phyloP scores from a whole-genome alignment of 1,139 yeast species.

The Geotrichum histeridarum region DNA sequence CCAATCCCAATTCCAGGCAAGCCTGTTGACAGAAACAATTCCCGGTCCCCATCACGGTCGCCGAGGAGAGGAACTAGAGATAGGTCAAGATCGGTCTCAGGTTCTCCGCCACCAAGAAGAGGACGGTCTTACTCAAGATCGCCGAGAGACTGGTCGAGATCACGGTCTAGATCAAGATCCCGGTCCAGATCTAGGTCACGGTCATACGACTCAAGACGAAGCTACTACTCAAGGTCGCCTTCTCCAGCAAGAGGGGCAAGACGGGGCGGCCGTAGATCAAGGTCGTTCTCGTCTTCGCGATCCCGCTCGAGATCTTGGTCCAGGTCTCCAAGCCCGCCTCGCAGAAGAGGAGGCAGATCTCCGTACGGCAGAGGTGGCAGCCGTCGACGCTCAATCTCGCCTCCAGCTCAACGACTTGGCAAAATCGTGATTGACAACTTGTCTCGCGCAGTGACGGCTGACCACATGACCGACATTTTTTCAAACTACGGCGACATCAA shows the following conservation, averaged over 20 bases:
- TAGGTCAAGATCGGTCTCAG: too few relatives aligned
- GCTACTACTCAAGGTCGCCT: conserved; percentile 4
- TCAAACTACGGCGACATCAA: conserved; percentile 28
- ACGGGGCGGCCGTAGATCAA: not conserved
- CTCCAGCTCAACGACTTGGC: conserved; percentile 12
- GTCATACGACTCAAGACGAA: not conserved
- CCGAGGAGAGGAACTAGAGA: conserved; percentile 3
- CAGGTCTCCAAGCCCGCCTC: conserved; percentile 15
- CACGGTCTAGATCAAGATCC: conserved; percentile 22
- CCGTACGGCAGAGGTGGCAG: not conserved
- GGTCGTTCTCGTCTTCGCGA: conserved; percentile 16
- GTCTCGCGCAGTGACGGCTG: conserved; percentile 21
- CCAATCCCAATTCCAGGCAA: conserved; percentile 9
- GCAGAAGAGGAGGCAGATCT: conserved; percentile 1
- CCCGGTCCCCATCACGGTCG: conserved; percentile 19
- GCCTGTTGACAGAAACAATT: not conserved
- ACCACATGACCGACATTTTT: conserved; percentile 30
- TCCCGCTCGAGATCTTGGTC: conserved; percentile 19
- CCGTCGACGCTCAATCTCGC: conserved; percentile 3
- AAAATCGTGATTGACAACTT: conserved; percentile 26
- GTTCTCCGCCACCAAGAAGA: not conserved
- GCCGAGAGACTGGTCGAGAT: conserved; percentile 10
- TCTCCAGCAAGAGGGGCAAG: not conserved
- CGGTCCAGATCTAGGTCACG: conserved; percentile 8
- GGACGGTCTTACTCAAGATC: conserved; percentile 8